Evolutionary conservation across 306 rosid species (phyloP).

Genomic region (Fagus sylvatica): DNA sequence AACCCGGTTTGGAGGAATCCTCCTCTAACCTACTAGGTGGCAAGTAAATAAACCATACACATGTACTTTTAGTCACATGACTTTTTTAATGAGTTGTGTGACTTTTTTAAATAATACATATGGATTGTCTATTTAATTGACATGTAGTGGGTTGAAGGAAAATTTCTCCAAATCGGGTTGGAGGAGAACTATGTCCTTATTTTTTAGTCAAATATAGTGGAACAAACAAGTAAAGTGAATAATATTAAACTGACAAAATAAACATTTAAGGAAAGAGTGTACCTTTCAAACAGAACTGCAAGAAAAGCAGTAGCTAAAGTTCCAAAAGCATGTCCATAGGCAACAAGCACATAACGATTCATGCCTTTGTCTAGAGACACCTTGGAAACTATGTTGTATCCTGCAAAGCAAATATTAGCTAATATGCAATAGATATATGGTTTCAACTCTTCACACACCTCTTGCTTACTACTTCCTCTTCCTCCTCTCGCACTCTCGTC

Average conservation of each 20-base stretch:
- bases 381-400: slow-evolving; percentile 19
- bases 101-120: too few relatives aligned
- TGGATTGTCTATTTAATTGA: too few relatives aligned
- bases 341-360: slow-evolving; percentile 32
- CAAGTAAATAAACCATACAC: too few relatives aligned
- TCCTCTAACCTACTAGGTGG: too few relatives aligned
- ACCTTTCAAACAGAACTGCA: slow-evolving; percentile 30
- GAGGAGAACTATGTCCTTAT: too few relatives aligned
- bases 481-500: neutral
- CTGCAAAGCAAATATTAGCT: slow-evolving; percentile 1
- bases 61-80: too few relatives aligned
- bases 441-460: neutral
- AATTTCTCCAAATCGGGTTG: too few relatives aligned
- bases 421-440: slow-evolving; percentile 15
- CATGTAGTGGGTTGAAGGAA: too few relatives aligned
- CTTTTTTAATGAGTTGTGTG: too few relatives aligned
- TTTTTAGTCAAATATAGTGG: neutral
- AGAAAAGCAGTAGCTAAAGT: slow-evolving; percentile 13
- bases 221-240: neutral
- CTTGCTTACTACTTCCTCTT: neutral
- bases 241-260: neutral
- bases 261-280: neutral
- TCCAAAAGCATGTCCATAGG: slow-evolving; percentile 22
- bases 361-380: slow-evolving; percentile 26
- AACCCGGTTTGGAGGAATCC: too few relatives aligned